phyloP scores from a whole-genome alignment of 2,329 filamentous ascomycete species.

The Canariomyces notabilis region DNA sequence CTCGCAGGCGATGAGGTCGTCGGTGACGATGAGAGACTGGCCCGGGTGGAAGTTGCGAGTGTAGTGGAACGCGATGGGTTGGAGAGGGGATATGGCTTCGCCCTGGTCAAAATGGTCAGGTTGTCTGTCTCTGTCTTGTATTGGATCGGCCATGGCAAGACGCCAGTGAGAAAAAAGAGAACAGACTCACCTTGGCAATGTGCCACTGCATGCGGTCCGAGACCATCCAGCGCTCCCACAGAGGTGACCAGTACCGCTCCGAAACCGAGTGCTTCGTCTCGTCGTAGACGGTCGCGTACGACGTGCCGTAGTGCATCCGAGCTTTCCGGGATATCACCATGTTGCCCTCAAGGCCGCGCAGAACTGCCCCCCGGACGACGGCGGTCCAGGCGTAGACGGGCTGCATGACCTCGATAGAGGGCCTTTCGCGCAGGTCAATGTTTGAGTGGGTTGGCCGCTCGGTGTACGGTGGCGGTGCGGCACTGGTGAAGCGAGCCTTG shows the following conservation, averaged over 20 bases:
- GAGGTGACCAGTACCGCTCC: slow-evolving; percentile 72
- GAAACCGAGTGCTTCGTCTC: slow-evolving; percentile 66
- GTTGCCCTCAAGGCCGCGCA: slow-evolving; percentile 70
- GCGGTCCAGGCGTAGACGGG: slow-evolving; percentile 78
- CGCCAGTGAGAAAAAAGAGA: neutral
- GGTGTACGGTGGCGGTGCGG: slow-evolving; percentile 58
- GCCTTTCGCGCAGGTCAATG: slow-evolving; percentile 36
- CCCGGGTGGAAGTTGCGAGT: slow-evolving; percentile 78
- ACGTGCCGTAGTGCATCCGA: slow-evolving; percentile 74
- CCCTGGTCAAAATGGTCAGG: slow-evolving; percentile 42
- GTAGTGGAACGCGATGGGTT: slow-evolving; percentile 77
- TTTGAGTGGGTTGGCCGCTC: slow-evolving; percentile 64
- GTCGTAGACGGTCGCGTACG: slow-evolving; percentile 76
- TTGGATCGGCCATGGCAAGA: too few species aligned
- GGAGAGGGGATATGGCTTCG: slow-evolving; percentile 67
- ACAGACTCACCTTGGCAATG: slow-evolving; percentile 61
- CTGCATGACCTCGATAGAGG: slow-evolving; percentile 72
- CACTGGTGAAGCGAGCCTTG: slow-evolving; percentile 61
- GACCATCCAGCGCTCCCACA: slow-evolving; percentile 82
- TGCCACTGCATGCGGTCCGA: slow-evolving; percentile 82
- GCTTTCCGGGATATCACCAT: slow-evolving; percentile 73
- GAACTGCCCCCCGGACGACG: slow-evolving; percentile 70
- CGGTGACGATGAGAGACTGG: slow-evolving; percentile 71
- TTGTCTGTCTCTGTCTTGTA: neutral
- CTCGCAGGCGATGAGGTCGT: slow-evolving; percentile 74